A percentile compares a stretch with the other conserved stretches of the same genome.
phyloP scores from a whole-genome alignment of 2,329 filamentous ascomycete genomes.

The Xylaria sp. region DNA sequence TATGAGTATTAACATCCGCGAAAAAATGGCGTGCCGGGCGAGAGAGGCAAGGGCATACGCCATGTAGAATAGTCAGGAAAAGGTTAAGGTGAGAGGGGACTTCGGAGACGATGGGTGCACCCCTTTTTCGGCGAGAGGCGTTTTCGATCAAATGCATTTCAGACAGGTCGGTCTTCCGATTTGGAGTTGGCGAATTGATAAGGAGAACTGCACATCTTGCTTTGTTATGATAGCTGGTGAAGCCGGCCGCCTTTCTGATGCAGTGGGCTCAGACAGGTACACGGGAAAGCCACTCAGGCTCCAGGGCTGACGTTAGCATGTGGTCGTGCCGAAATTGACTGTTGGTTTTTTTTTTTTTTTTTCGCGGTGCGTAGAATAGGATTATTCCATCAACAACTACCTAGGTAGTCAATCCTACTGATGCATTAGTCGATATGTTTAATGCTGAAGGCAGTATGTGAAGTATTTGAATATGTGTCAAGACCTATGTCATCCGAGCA shows the following conservation, averaged over 20 bases:
- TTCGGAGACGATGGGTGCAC: constrained; percentile 14
- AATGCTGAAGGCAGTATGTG: constrained; percentile 7
- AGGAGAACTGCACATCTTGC: constrained; percentile 2
- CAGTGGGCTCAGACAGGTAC: constrained; percentile 8
- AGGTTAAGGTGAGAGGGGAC: constrained; percentile 2
- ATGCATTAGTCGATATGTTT: constrained; percentile 24
- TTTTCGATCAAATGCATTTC: constrained; percentile 25
- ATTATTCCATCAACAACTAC: neutral
- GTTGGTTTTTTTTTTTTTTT: neutral
- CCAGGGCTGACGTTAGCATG: constrained; percentile 8
- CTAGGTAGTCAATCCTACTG: constrained; percentile 26
- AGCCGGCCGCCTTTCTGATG: constrained; percentile 17
- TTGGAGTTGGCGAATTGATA: constrained; percentile 10
- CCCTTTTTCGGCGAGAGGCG: constrained; percentile 11
- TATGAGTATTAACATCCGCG: constrained; percentile 38
- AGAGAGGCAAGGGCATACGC: constrained; percentile 11
- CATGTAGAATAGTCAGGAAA: constrained; percentile 33
- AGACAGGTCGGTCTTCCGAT: constrained; percentile 9
- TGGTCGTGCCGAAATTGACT: constrained; percentile 1
- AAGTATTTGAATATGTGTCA: constrained; percentile 3
- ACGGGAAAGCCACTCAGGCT: constrained; percentile 6
- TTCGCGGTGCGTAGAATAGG: constrained; percentile 27
- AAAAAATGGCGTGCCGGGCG: constrained; percentile 19
- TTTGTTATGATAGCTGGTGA: neutral
- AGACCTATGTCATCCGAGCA: neutral